A percentile compares a stretch with the other conserved stretches of the same genome.
Evolutionary conservation across 2,329 filamentous ascomycete species (phyloP).

Genomic region (Aureobasidium lini): DNA sequence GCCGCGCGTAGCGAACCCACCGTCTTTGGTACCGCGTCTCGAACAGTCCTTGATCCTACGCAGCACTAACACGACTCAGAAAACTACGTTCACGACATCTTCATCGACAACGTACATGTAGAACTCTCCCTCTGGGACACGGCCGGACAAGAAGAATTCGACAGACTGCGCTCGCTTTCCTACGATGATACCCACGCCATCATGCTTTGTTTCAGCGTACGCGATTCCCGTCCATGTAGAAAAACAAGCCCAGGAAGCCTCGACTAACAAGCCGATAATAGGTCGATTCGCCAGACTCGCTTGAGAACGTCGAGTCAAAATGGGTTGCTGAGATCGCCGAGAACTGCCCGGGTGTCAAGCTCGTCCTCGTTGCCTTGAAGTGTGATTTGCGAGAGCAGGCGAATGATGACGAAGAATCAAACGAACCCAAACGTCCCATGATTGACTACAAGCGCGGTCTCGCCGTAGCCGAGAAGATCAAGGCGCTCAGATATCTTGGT

Average conservation of each 20-base stretch:
- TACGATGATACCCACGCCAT: conserved; percentile 98
- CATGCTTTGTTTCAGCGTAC: conserved; percentile 91
- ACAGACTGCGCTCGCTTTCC: conserved; percentile 85
- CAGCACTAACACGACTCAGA: conserved; percentile 42
- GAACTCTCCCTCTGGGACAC: conserved; percentile 98
- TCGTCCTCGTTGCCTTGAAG: conserved; percentile 92
- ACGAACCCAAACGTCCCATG: conserved; percentile 50
- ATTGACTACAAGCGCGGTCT: conserved; percentile 90
- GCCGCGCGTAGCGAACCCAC: conserved; percentile 64
- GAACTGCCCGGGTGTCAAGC: conserved; percentile 90
- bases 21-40: conserved; percentile 58
- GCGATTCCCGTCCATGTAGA: conserved; percentile 18
- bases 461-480: conserved; percentile 83
- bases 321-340: conserved; percentile 98
- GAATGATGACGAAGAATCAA: conserved; percentile 56
- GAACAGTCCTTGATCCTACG: not conserved
- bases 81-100: conserved; percentile 99
- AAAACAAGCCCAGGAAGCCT: not conserved
- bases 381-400: conserved; percentile 82
- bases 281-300: conserved; percentile 88
- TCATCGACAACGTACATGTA: conserved; percentile 94
- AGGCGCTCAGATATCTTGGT: conserved; percentile 85
- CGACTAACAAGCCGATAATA: conserved; percentile 21
- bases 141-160: conserved; percentile 97
- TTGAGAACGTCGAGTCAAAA: conserved; percentile 98